Conservation (phyloP, 73 alveolate species). For the Paramecium sexaurelia region DNA sequence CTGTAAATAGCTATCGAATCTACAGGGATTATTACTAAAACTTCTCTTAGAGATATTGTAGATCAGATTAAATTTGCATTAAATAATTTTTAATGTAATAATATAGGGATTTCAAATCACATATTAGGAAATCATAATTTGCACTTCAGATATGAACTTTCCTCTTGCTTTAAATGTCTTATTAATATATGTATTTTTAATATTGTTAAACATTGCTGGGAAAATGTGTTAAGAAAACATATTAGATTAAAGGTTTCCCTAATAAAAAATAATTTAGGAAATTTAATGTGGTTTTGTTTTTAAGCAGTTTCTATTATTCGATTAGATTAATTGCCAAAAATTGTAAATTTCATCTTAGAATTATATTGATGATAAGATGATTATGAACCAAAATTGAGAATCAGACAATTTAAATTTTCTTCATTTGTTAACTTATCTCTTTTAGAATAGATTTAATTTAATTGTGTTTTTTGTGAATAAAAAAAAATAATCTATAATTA, state of each 20-base stretch:
- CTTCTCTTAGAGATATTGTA: neutral
- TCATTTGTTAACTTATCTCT: no score
- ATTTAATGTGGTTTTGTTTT: constrained; percentile 28
- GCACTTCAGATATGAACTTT: constrained; percentile 4
- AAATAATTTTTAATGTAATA: neutral
- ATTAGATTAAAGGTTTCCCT: neutral
- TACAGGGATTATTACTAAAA: neutral
- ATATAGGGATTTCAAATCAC: constrained; percentile 27
- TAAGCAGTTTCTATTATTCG: neutral
- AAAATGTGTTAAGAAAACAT: neutral
- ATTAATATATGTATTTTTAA: neutral
- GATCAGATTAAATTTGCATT: neutral
- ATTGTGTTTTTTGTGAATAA: no score
- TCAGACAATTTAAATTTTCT: no score
- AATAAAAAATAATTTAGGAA: neutral
- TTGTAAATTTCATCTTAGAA: constrained; percentile 11
- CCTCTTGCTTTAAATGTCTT: constrained; percentile 40
- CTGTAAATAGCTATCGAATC: neutral
- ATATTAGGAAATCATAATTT: constrained; percentile 18
- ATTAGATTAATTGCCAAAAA: constrained; percentile 27
- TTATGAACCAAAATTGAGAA: no score
- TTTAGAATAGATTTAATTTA: neutral
- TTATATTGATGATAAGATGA: constrained; percentile 14
- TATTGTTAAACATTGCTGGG: constrained; percentile 10
- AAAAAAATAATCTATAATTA: no score